Evolutionary conservation across 768 basidiomycete species (phyloP).

Genomic region (Naganishia antarctica): DNA sequence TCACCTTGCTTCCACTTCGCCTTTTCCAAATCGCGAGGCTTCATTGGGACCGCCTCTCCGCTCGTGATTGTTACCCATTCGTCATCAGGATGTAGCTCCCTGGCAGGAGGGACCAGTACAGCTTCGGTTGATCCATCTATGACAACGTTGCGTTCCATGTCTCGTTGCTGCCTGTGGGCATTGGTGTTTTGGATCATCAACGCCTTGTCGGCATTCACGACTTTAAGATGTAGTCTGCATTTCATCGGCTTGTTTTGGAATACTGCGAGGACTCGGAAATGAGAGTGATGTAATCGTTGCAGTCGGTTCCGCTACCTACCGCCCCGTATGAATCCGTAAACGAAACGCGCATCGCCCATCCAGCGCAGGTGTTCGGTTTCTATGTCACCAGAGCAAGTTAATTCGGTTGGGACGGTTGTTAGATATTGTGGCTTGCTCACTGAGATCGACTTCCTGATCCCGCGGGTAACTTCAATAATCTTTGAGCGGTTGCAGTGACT

Average conservation of each 20-base stretch:
- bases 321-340: slow-evolving; percentile 40
- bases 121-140: slow-evolving; percentile 7
- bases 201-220: slow-evolving; percentile 37
- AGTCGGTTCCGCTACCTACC: not conserved
- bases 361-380: slow-evolving; percentile 49
- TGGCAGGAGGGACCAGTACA: slow-evolving; percentile 28
- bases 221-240: slow-evolving; percentile 39
- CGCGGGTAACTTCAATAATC: no score
- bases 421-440: not conserved
- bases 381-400: not conserved
- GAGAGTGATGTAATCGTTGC: not conserved
- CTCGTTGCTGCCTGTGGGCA: slow-evolving; percentile 4
- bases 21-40: slow-evolving; percentile 21
- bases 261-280: not conserved
- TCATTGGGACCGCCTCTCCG: slow-evolving; percentile 13
- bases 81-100: slow-evolving; percentile 38
- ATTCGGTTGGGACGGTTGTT: not conserved
- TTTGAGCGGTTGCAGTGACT: no score
- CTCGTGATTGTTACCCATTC: slow-evolving; percentile 41
- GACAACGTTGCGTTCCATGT: not conserved
- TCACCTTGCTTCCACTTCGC: slow-evolving; percentile 40
- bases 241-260: slow-evolving; percentile 34
- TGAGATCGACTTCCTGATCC: slow-evolving; percentile 30
- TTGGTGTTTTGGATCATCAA: slow-evolving; percentile 33
- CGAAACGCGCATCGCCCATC: slow-evolving; percentile 49